Evolutionary conservation across 108 stramenopile species (phyloP).

Genomic region (Hondaea fermentalgiana): DNA sequence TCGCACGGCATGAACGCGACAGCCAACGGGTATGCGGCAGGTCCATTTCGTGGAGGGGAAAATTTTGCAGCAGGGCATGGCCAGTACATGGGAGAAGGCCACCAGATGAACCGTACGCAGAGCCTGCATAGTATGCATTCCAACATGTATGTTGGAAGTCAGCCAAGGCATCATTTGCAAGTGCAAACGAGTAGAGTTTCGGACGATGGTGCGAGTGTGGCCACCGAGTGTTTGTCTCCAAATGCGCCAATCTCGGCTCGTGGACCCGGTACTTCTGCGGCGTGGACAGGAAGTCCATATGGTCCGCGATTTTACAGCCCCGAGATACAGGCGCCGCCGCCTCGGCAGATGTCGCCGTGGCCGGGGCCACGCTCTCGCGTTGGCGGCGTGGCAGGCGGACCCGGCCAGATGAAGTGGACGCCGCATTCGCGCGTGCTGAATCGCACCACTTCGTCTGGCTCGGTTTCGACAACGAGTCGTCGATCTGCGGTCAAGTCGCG

Average conservation of each 20-base stretch:
- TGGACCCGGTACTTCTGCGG: not conserved
- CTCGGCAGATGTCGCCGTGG: not conserved
- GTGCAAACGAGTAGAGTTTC: not conserved
- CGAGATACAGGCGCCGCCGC: not conserved
- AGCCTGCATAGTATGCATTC: no score
- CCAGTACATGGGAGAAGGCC: no score
- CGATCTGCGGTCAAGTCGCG: not conserved
- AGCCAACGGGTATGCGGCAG: no score
- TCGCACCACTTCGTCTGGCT: not conserved
- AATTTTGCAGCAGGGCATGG: no score
- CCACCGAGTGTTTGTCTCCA: not conserved
- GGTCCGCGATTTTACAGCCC: no score
- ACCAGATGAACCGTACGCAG: no score
- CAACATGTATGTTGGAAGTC: no score
- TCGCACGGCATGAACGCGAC: no score
- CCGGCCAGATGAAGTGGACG: not conserved
- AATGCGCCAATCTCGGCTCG: not conserved
- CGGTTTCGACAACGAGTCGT: not conserved
- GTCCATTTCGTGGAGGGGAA: no score
- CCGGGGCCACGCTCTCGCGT: not conserved
- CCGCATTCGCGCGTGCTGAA: not conserved
- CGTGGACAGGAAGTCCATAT: not conserved
- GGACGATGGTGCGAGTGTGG: not conserved
- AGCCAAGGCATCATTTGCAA: no score
- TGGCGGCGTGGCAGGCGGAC: not conserved